These are phyloP conservation scores for Mimosa bimucronata DNA, from an alignment of 306 rosid genomes.

Conservation along the genomic window DNA sequence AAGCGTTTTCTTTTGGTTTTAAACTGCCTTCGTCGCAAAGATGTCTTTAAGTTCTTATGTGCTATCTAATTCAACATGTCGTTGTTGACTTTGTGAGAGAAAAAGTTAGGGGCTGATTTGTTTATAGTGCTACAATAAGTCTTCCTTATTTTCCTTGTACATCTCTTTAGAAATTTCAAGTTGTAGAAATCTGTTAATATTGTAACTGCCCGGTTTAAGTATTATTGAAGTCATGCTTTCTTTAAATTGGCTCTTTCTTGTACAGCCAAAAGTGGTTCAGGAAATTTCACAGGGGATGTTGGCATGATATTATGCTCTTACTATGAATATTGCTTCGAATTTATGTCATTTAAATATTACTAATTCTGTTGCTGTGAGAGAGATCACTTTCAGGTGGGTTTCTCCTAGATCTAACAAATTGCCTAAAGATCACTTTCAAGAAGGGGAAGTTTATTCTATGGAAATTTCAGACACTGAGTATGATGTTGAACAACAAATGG, in stretches of 20 bases:
- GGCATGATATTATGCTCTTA: neutral
- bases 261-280: neutral
- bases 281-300: neutral
- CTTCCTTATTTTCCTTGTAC: neutral
- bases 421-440: too few species aligned
- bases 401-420: too few species aligned
- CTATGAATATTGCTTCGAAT: conserved; percentile 19
- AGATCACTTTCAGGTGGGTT: too few species aligned
- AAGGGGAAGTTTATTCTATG: too few species aligned
- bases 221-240: neutral
- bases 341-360: too few species aligned
- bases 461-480: too few species aligned
- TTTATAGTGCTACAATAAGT: neutral
- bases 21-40: neutral
- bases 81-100: neutral
- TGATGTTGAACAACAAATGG: too few species aligned
- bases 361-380: too few species aligned
- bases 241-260: neutral
- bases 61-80: neutral
- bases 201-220: neutral
- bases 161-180: conserved; percentile 19
- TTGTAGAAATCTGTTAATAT: conserved; percentile 16
- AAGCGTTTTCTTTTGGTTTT: neutral
- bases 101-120: neutral
- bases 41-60: neutral